Evolutionary conservation across 768 basidiomycete genomes (phyloP), one percentile per base, ranked within the genome.

Genomic region (Xanthoconium stramineum): DNA sequence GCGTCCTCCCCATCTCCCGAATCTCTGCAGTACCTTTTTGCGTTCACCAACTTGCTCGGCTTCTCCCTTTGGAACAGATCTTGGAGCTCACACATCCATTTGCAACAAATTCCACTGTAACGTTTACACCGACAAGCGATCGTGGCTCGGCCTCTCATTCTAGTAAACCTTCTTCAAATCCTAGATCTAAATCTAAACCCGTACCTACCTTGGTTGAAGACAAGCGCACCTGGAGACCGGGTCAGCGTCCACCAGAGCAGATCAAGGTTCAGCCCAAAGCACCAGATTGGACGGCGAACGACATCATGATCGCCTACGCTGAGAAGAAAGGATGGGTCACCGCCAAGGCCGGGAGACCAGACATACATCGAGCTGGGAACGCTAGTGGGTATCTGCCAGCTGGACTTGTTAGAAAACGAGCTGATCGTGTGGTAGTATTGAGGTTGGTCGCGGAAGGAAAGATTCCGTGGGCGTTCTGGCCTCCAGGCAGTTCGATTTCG

Each of bases 361-460:
- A 98, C 72, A 75, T 89, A 24, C 86, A 92, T 65, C 82, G 95
- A 40, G 91, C 95, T 4, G 95, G 94, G 33, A 95, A 95, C 68
- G 83, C 85, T 12, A 85, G 94, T 94, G 69, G 69, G 91, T 82
- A 9, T 51, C n/a, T 55, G 19, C 33, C 32, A 14, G 5, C 20
- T 33, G 3, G 3, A n/a, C 32, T 24, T 0, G 24, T 29, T 42
- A 1, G 32, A 5, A 17, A 20, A 24, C 14, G 17, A 33, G 10
- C 55, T 58, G 55, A 56, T 30, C 15, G 29, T 40, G 39, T 49
- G 24, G 14, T 53, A 95, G 93, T 95, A 55, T 76, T 97, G 59
- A 83, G 93, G 45, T 72, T 82, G n/a, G 74, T 95, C 28, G 89
- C 93, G 0, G 94, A 97, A 71, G 90, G 88, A 20, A 80, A 77